Evolutionary conservation across 169 alveolate genomes (phyloP), one percentile per base, ranked within the genome.

Genomic region (Sarcocystis neurona): DNA sequence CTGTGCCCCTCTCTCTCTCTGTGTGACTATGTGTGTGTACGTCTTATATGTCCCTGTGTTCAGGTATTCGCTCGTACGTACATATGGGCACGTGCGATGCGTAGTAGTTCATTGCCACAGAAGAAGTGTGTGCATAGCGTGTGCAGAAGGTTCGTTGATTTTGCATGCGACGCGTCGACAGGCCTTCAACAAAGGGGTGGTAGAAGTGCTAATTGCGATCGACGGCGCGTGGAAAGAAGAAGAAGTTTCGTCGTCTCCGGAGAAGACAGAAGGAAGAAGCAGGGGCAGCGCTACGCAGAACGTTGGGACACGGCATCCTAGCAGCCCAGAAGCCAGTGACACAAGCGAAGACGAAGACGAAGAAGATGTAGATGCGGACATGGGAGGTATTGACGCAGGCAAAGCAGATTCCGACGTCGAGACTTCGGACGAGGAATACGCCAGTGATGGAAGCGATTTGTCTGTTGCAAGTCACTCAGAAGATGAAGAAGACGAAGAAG

Each of bases 151-250:
- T 80, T 20, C 6, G 10, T 8, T 44, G 30, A 8, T 79, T 68
- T 32, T 48, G 20, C 47, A 1, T 80, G 50, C 53, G 58, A 30
- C 43, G 48, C 78, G 47, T 12, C 43, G 32, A 8, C 79, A 90
- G 91, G 80, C 88, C 39, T 90, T 85, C 79, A 90, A 90, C 23
- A 90, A 85, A 50, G 87, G 89, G 20, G 79, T 90, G 58, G 20
- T 90, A 12, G 91, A 90, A 10, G 70, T 90, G 15, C 89, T 90
- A 23, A 85, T 90, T 30, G 75, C 91, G 30, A 85, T 70, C 12
- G 93, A 90, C 46, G 91, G 87, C 43, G 75, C 85, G 30, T 44
- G 66, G 39, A 58, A 63, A 41, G 87, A 80, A 46, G 90, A 39
- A 58, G 58, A n/a, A 39, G 78, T 47, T 72, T 30, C 20, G 85